Base-by-base conservation (phyloP, 768 basidiomycete species). In the Amanita subjunquillea region DNA sequence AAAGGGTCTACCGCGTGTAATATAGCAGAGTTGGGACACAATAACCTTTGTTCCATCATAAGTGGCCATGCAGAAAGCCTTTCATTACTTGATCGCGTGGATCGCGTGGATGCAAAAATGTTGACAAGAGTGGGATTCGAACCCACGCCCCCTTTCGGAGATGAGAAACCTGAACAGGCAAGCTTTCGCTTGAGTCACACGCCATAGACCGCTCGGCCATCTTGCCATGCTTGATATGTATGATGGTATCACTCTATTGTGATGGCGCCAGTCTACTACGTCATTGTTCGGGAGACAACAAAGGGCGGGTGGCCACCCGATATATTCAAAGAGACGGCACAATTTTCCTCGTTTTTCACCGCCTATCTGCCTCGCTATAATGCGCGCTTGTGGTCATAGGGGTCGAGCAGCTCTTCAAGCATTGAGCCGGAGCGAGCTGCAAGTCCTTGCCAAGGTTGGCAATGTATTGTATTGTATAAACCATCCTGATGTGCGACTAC, bases 131-230 rank as follows among this genome's bases (percentile, higher is more conserved):
- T 67, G 69, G 68, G 69, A 70, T 65, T 70, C 59, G 69, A 70
- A 69, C 69, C 68, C 69, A 67, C 65, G 69, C 68, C 67, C 56
- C 56, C 62, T 58, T 65, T 59, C 66, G 62, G 56, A 57, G 65
- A 68, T 68, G 67, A 67, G 67, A 68, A 65, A 61, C 60, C 63
- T 57, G n/a, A 34, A 23, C 60, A 62, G 66, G 64, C 58, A 65
- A 67, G 65, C 63, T 62, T 57, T 52, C 59, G 59, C 75, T 75
- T 76, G 75, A 77, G 75, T 77, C 75, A 76, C 75, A 77, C 75
- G 75, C 75, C 76, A 74, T 77, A 68, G 75, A 77, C 75, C 76
- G 72, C 76, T 77, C 75, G 76, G 76, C 75, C 76, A 77, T 76
- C 72, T 75, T 75, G 73, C 73, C 73, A 29, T 62, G 29, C 10